These are phyloP conservation scores for Pseudogymnoascus sp. DNA, from an alignment of 2,329 filamentous ascomycete species.

Conservation along the genomic window DNA sequence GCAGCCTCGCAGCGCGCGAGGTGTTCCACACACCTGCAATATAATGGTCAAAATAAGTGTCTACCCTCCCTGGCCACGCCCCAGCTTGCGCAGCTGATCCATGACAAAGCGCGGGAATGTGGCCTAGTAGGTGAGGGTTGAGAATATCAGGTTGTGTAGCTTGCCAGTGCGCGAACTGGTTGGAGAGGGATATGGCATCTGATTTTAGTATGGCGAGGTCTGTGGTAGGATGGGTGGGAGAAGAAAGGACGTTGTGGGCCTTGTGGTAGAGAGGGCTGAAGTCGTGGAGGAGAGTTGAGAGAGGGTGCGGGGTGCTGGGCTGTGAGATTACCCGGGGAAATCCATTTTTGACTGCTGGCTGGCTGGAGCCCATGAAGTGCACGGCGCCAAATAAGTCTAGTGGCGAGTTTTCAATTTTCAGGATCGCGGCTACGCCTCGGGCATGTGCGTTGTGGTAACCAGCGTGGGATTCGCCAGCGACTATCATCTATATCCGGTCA, in stretches of 20 bases:
- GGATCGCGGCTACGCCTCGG: constrained; percentile 15
- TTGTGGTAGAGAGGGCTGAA: not conserved
- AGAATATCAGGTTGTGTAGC: constrained; percentile 13
- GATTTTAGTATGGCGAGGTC: constrained; percentile 3
- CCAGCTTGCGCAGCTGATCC: constrained; percentile 30
- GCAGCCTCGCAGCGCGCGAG: constrained; percentile 42
- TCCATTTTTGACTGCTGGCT: not conserved
- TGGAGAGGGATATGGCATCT: constrained; percentile 8
- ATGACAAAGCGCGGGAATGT: not conserved
- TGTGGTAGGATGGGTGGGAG: not conserved
- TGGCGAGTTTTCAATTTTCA: constrained; percentile 12
- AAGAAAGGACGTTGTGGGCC: not conserved
- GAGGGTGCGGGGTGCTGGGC: not conserved
- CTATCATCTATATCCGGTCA: constrained; percentile 14
- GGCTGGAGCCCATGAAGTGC: not conserved
- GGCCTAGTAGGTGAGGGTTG: constrained; percentile 12
- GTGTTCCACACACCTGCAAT: constrained; percentile 49
- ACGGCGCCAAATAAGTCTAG: constrained; percentile 8
- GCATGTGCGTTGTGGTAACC: constrained; percentile 18
- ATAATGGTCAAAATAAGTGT: constrained; percentile 50
- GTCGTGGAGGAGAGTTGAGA: not conserved
- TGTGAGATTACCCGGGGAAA: not conserved
- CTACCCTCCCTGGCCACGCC: constrained; percentile 49
- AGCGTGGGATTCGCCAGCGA: constrained; percentile 12
- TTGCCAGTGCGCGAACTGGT: constrained; percentile 15